Base-by-base conservation (phyloP, 2,329 filamentous ascomycete genomes). In the Colletotrichum salicis region DNA sequence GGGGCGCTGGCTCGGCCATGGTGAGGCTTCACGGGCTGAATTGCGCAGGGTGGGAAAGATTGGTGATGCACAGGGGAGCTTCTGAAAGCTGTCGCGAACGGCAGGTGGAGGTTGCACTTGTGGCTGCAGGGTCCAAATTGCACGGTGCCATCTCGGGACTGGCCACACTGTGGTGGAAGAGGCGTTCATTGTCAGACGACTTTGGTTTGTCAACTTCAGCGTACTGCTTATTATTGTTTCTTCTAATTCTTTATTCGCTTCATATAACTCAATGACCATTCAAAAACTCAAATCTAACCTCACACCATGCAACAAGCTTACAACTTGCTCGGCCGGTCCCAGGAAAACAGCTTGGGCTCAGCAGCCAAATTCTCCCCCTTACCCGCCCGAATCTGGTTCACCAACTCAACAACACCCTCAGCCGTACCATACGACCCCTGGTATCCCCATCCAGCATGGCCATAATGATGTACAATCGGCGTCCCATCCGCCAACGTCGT, bases 401-500 rank as follows among this genome's bases (percentile, higher is more conserved):
- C 91, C 79, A 95, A 82, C 79, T 89, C 87, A 2, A 92, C 87
- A 0, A 91, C 91, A 41, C 87, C 84, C 77, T 91, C 86, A 0
- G 93, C 89, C 79, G 92, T 94, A 1, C 93, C 93, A 80, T 92
- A 96, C 29, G 85, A 89, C 1, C 86, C 87, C 78, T 90, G 88
- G 71, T 89, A 97, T 12, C 95, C 95, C 87, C 92, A 94, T 2
- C 93, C 93, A 1, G 90, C 91, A 79, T 95, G 93, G 0, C 93
- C 93, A 76, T 95, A 95, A 76, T 94, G 93, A 79, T 96, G 94
- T 65, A 96, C 91, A n/a, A 95, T 88, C 80, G 88, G 86, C 3
- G 80, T 88, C 3, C 89, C 86, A 7, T 89, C 90, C 62, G 87
- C 83, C 35, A 82, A 64, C 24, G 74, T 76, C 56, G 94, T 88